A percentile compares a stretch with the other conserved stretches of the same genome.
phyloP scores from a whole-genome alignment of 805 yeast genomes.

The Saccharomyces paradoxus region DNA sequence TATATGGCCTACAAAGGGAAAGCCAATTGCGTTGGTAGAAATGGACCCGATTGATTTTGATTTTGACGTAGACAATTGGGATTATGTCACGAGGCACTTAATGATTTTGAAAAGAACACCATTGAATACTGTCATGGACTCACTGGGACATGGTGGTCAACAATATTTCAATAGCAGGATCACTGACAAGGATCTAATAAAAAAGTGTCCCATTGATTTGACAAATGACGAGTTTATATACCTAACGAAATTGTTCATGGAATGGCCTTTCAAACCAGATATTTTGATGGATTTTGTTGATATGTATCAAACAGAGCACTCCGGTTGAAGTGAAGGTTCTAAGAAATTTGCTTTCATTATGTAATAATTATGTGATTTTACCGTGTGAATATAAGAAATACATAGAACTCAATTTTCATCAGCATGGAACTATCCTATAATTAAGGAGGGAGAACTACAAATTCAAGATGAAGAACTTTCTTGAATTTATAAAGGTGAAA shows the following conservation, averaged over 20 bases:
- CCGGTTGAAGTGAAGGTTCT: neutral
- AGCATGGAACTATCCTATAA: constrained; percentile 4
- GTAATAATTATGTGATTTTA: neutral
- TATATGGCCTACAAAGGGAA: constrained; percentile 15
- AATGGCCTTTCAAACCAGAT: constrained; percentile 86
- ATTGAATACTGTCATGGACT: constrained; percentile 38
- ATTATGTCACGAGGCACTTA: constrained; percentile 56
- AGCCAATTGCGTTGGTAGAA: constrained; percentile 50
- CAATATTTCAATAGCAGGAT: constrained; percentile 37
- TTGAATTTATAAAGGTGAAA: neutral
- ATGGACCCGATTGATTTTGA: constrained; percentile 40
- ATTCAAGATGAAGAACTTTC: neutral
- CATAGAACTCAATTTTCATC: constrained; percentile 2
- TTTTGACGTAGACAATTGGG: constrained; percentile 51
- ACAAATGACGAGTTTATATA: constrained; percentile 45
- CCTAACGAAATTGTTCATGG: constrained; percentile 44
- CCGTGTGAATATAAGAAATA: constrained; percentile 10
- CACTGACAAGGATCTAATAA: constrained; percentile 32
- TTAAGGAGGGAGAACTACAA: neutral
- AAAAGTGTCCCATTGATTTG: constrained; percentile 42
- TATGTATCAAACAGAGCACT: constrained; percentile 16
- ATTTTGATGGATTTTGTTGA: constrained; percentile 37
- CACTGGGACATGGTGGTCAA: constrained; percentile 76
- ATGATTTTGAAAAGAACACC: constrained; percentile 42
- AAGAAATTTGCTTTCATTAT: neutral